A percentile compares a stretch with the other conserved stretches of the same genome.
Conservation (phyloP, 2,329 filamentous ascomycete species). For the Pseudogymnoascus sp. region DNA sequence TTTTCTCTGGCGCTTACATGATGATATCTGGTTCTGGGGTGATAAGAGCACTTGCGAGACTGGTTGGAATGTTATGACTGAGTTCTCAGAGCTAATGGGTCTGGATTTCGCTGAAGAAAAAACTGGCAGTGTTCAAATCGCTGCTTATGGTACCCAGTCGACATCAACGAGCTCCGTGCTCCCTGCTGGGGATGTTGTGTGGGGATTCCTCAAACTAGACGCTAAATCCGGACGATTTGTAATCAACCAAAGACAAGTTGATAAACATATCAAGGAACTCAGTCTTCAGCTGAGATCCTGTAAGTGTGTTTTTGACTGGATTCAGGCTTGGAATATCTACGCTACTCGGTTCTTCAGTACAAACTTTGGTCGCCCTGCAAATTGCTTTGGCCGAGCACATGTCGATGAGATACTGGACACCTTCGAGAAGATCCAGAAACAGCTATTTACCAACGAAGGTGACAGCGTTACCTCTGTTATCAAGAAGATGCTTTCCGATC, state of each 20-base stretch:
- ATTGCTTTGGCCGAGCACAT: slow-evolving; percentile 44
- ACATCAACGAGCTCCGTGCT: slow-evolving; percentile 25
- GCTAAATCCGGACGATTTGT: slow-evolving; percentile 38
- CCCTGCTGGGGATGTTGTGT: slow-evolving; percentile 44
- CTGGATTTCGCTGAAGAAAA: slow-evolving; percentile 50
- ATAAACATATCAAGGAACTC: slow-evolving; percentile 47
- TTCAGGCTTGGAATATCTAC: slow-evolving; percentile 52
- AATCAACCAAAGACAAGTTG: slow-evolving; percentile 45
- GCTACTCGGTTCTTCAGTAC: slow-evolving; percentile 46
- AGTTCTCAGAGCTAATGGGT: slow-evolving; percentile 46
- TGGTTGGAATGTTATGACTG: slow-evolving; percentile 49
- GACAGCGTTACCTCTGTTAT: slow-evolving; percentile 39
- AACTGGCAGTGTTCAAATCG: slow-evolving; percentile 41
- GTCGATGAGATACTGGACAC: slow-evolving; percentile 45
- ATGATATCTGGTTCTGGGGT: slow-evolving; percentile 63
- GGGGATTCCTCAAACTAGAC: slow-evolving; percentile 50
- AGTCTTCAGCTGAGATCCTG: slow-evolving; percentile 44
- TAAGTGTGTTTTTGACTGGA: slow-evolving; percentile 46
- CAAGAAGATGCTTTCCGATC: slow-evolving; percentile 38
- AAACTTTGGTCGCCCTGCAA: slow-evolving; percentile 46
- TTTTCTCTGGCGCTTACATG: slow-evolving; percentile 53
- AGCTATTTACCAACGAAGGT: slow-evolving; percentile 35
- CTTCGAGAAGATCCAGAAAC: slow-evolving; percentile 41
- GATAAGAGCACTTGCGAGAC: slow-evolving; percentile 40
- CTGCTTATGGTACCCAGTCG: neutral